A percentile compares a stretch with the other conserved stretches of the same genome.
Evolutionary conservation across 495 filamentous ascomycete genomes (phyloP).

Genomic region (Penicillium subrubescens): DNA sequence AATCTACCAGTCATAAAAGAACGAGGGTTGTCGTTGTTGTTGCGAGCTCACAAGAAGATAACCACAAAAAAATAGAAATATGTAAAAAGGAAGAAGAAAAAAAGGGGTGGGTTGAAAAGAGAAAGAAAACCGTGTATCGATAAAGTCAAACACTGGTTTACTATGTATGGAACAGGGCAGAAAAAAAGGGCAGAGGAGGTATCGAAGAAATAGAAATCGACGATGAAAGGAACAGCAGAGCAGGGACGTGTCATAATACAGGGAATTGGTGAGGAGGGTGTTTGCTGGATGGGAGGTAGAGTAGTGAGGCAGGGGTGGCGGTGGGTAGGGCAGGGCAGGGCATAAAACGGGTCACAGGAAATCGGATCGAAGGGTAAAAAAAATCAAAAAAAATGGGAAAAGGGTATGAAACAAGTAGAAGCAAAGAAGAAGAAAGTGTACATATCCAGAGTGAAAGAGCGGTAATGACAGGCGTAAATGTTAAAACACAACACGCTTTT

Average conservation of each 20-base stretch:
- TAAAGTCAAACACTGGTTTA: background rate
- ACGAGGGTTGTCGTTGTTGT: conserved; percentile 12
- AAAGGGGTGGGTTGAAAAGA: conserved; percentile 2
- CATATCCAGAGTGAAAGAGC: conserved; percentile 15
- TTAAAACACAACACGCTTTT: conserved; percentile 18
- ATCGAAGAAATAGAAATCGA: conserved; percentile 29
- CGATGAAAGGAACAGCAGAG: conserved; percentile 16
- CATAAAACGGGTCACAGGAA: background rate
- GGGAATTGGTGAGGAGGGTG: conserved; percentile 37
- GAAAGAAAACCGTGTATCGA: conserved; percentile 11
- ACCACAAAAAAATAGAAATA: conserved; percentile 16
- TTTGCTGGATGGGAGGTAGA: background rate
- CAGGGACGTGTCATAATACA: conserved; percentile 53
- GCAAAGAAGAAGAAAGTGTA: conserved; percentile 19
- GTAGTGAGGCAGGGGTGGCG: too few species aligned
- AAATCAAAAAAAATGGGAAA: conserved; percentile 15
- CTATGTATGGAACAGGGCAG: conserved; percentile 17
- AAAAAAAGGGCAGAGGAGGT: conserved; percentile 26
- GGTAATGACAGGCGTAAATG: conserved; percentile 22
- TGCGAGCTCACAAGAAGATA: conserved; percentile 7
- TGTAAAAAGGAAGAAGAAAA: conserved; percentile 27
- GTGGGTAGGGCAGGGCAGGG: background rate
- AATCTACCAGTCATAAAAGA: conserved; percentile 30
- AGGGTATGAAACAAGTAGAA: conserved; percentile 32
- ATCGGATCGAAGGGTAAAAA: conserved; percentile 38